These are phyloP conservation scores for Rhodotorula glutinis DNA, from an alignment of 1,284 basidiomycete species.

Conservation along the genomic window DNA sequence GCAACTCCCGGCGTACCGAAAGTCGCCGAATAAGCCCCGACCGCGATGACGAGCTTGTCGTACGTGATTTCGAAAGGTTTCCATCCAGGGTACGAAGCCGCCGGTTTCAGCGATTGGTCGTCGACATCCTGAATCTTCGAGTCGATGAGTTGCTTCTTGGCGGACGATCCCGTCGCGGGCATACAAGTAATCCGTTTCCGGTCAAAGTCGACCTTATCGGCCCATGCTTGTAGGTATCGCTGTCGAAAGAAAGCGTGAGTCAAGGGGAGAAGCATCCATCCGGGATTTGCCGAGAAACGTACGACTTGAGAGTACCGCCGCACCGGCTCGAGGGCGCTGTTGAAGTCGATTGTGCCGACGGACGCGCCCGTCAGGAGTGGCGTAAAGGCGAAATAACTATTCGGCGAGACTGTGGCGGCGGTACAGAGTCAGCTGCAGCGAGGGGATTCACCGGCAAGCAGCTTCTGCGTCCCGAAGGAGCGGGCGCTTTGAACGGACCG, in stretches of 20 bases:
- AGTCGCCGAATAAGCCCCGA: conserved; percentile 72
- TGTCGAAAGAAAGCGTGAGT: conserved; percentile 22
- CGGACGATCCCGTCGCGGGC: conserved; percentile 19
- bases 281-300: not conserved
- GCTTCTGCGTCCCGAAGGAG: too few relatives aligned
- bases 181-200: conserved; percentile 56
- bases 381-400: conserved; percentile 78
- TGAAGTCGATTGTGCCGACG: conserved; percentile 77
- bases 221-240: conserved; percentile 51
- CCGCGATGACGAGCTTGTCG: conserved; percentile 78
- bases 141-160: not conserved
- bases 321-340: conserved; percentile 76
- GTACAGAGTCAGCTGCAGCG: conserved; percentile 21
- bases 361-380: conserved; percentile 56
- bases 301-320: conserved; percentile 39
- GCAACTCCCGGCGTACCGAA: conserved; percentile 61
- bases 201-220: conserved; percentile 57
- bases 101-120: not conserved
- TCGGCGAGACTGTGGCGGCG: conserved; percentile 68
- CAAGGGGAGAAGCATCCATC: too few relatives aligned
- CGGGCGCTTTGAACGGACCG: too few relatives aligned
- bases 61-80: conserved; percentile 59
- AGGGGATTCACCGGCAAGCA: conserved; percentile 26
- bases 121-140: conserved; percentile 2
- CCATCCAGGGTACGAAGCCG: conserved; percentile 32